Evolutionary conservation across 2,329 filamentous ascomycete genomes (phyloP).

Genomic region (Microdochium trichocladiopsis): DNA sequence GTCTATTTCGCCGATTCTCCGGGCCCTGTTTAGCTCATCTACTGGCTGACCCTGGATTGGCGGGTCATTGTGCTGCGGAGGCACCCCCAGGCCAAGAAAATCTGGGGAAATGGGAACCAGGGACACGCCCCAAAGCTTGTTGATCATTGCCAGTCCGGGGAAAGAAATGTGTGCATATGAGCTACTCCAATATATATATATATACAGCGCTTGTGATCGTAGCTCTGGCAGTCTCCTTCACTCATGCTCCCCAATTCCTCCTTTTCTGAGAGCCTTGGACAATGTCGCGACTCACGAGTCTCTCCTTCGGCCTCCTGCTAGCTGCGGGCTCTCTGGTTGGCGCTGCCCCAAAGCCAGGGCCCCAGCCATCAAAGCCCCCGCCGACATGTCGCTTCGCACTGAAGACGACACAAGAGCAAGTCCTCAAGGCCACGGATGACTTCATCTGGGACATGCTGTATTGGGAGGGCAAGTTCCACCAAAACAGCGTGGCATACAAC

Average conservation of each 20-base stretch:
- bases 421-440: slow-evolving; percentile 17
- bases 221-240: no score
- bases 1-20: neutral
- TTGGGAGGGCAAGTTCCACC: slow-evolving; percentile 37
- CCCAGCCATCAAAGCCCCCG: neutral
- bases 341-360: neutral
- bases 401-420: slow-evolving; percentile 9
- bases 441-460: slow-evolving; percentile 30
- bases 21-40: no score
- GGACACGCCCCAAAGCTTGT: neutral
- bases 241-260: no score
- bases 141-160: neutral
- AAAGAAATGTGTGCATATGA: no score
- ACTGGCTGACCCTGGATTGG: no score
- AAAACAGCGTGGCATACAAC: slow-evolving; percentile 32
- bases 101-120: neutral
- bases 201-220: no score
- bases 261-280: neutral
- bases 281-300: neutral
- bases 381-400: neutral
- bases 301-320: neutral
- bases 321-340: neutral
- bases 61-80: no score
- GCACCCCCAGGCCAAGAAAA: neutral
- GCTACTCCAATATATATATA: no score